These are phyloP conservation scores for Francoa sonchifolia DNA, from an alignment of 441 rosid genomes.

Conservation along the genomic window DNA sequence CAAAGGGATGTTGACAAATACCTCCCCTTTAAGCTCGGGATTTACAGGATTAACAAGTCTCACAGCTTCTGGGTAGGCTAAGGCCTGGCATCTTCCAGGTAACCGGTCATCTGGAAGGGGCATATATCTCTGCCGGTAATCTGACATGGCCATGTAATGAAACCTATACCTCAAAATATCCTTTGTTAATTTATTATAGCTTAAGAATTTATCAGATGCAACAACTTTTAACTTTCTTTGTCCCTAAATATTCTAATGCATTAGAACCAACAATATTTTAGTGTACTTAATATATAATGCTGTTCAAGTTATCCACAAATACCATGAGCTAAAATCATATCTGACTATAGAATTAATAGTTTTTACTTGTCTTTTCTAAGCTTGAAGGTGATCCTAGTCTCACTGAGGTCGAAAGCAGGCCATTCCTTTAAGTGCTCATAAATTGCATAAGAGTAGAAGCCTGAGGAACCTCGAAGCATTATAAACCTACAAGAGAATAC, in stretches of 20 bases:
- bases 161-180: constrained; percentile 30
- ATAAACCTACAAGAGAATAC: constrained; percentile 31
- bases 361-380: constrained; percentile 71
- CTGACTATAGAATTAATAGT: not conserved
- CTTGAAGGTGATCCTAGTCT: constrained; percentile 64
- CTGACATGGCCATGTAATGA: constrained; percentile 68
- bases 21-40: constrained; percentile 71
- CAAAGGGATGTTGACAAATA: constrained; percentile 7
- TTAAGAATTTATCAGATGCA: not conserved
- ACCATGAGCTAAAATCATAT: not conserved
- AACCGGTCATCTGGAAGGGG: constrained; percentile 68
- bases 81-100: constrained; percentile 42
- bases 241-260: not conserved
- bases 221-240: not conserved
- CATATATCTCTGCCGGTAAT: constrained; percentile 69
- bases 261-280: not conserved
- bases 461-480: constrained; percentile 46
- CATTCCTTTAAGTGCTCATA: constrained; percentile 58
- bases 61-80: constrained; percentile 76
- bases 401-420: constrained; percentile 65
- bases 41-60: constrained; percentile 62
- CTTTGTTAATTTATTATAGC: not conserved
- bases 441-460: constrained; percentile 73
- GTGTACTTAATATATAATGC: not conserved
- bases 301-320: not conserved